A percentile compares a stretch with the other conserved stretches of the same genome.
Conservation (phyloP, 768 basidiomycete genomes). For the Lactarius hengduanensis region DNA sequence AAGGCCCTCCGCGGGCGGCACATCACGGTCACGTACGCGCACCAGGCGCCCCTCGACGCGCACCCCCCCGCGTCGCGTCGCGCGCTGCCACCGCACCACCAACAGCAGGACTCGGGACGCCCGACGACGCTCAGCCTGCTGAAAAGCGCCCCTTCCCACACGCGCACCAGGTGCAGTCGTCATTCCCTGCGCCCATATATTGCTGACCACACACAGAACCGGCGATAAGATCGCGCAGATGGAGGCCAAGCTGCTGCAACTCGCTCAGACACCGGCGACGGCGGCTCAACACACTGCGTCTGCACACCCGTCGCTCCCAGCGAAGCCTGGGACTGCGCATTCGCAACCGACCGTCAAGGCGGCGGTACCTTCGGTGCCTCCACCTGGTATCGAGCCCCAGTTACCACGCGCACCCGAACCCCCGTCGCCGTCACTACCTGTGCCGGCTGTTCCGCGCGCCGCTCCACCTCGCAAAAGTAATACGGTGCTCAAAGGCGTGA, state of each 20-base stretch:
- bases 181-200: background rate
- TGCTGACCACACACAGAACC: conserved; percentile 48
- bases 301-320: conserved; percentile 34
- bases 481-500: conserved; percentile 32
- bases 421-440: conserved; percentile 7
- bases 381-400: background rate
- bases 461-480: conserved; percentile 13
- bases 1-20: conserved; percentile 85
- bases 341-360: background rate
- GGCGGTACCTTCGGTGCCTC: conserved; percentile 2
- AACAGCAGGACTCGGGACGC: conserved; percentile 48
- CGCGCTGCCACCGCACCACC: background rate
- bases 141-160: conserved; percentile 61
- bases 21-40: conserved; percentile 87
- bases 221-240: conserved; percentile 89
- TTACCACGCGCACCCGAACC: conserved; percentile 17
- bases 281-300: conserved; percentile 32
- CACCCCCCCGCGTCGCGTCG: conserved; percentile 3
- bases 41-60: conserved; percentile 62
- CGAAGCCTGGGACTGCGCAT: conserved; percentile 2
- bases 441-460: background rate
- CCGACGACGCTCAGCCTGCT: conserved; percentile 88
- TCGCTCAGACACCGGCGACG: conserved; percentile 45
- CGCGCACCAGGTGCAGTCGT: conserved; percentile 47
- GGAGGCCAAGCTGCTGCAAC: conserved; percentile 90